Evolutionary conservation across 768 basidiomycete genomes (phyloP), one percentile per base, ranked within the genome.

Genomic region (Tephrocybe sp.): DNA sequence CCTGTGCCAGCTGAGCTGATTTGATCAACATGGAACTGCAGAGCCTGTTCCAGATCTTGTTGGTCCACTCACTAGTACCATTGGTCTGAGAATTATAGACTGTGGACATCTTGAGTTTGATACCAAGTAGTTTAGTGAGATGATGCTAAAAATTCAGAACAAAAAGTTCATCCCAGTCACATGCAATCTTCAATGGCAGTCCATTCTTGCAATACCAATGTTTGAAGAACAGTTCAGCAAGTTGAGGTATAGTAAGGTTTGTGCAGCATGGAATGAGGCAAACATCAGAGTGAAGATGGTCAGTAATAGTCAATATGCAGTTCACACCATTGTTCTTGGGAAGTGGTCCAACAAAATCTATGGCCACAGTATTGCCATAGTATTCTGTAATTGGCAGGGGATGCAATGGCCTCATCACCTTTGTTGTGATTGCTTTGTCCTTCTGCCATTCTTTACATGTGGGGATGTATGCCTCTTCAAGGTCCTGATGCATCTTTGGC

Each of bases 31-130:
- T 62, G 55, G 39, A 57, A 68, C 0, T 62, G 51, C 0, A 74
- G 36, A 0, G 39, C 43, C 44, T 75, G 71, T 23, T 54, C 60
- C 0, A 74, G 0, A 68, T 74, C 25, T 70, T 68, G 55, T 74
- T 73, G 0, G 63, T 65, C 0, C 61, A 47, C 52, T 77, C 67
- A 23, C 65, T 70, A 0, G 59, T 28, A 0, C 74, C 73, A 50
- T 76, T 68, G 0, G 70, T 74, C 44, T 77, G 60, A 0, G 71
- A 73, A 30, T 77, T 73, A 37, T 65, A 74, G 0, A 70, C 44
- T 0, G 69, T 68, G 0, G 72, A 74, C 54, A 76, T 58, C 24
- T 63, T 62, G 0, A 72, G 47, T 3, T 65, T 58, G 0, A 69
- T 54, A 0, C 72, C 67, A 2, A 2, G 68, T 64, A 0, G 66